Conservation (phyloP, 306 rosid species). For the Prunus padus region DNA sequence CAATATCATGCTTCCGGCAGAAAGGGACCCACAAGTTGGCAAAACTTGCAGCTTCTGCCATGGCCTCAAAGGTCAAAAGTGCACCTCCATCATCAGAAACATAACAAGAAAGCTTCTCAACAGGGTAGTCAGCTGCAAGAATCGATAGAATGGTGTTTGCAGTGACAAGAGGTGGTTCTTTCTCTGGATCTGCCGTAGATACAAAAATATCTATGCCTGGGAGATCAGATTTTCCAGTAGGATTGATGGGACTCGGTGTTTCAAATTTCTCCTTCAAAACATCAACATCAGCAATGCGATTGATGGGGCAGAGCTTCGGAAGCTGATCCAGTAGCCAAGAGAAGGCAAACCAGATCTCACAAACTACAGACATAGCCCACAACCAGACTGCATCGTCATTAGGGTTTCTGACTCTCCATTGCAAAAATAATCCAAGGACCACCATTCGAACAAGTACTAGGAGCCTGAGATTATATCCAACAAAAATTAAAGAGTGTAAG, state of each 20-base stretch:
- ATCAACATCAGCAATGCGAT: slow-evolving; percentile 50
- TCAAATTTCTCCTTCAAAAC: slow-evolving; percentile 68
- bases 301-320: slow-evolving; percentile 80
- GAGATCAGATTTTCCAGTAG: slow-evolving; percentile 72
- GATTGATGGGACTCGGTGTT: slow-evolving; percentile 57
- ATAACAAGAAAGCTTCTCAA: slow-evolving; percentile 75
- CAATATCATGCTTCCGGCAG: slow-evolving; percentile 72
- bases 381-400: slow-evolving; percentile 77
- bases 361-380: slow-evolving; percentile 77
- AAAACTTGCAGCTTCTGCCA: slow-evolving; percentile 89
- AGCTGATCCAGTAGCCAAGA: slow-evolving; percentile 87
- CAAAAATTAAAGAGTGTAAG: slow-evolving; percentile 1
- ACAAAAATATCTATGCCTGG: slow-evolving; percentile 78
- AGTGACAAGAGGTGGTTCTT: slow-evolving; percentile 80
- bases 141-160: slow-evolving; percentile 81
- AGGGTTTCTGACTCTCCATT: slow-evolving; percentile 63
- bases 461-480: slow-evolving; percentile 44
- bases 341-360: slow-evolving; percentile 87
- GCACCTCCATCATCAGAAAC: slow-evolving; percentile 91
- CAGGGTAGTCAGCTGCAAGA: slow-evolving; percentile 72
- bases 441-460: slow-evolving; percentile 53
- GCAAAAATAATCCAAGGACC: slow-evolving; percentile 50
- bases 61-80: slow-evolving; percentile 83
- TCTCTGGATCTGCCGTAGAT: slow-evolving; percentile 83
- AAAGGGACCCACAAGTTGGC: slow-evolving; percentile 83